A percentile compares a stretch with the other conserved stretches of the same genome.
phyloP scores from a whole-genome alignment of 495 filamentous ascomycete genomes.

The Aspergillus mulundensis region DNA sequence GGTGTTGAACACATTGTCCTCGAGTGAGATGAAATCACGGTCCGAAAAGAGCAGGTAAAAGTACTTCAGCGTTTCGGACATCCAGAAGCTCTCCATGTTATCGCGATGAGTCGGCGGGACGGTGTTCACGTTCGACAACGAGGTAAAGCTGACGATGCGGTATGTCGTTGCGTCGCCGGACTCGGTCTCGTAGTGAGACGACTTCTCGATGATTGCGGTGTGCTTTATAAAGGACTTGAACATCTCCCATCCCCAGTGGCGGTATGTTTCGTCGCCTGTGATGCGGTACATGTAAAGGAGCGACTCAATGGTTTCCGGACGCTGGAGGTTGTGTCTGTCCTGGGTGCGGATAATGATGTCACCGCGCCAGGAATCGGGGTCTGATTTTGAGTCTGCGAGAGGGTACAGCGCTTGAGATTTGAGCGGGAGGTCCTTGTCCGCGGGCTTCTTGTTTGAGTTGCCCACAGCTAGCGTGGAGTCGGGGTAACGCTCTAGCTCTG shows the following conservation, averaged over 20 bases:
- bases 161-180: constrained; percentile 6
- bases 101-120: constrained; percentile 62
- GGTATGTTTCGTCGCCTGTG: constrained; percentile 85
- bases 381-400: constrained; percentile 2
- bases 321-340: constrained; percentile 90
- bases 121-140: constrained; percentile 67
- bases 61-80: constrained; percentile 97
- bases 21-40: constrained; percentile 75
- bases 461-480: constrained; percentile 24
- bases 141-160: constrained; percentile 65
- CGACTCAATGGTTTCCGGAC: constrained; percentile 91
- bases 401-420: constrained; percentile 33
- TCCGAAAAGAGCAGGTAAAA: constrained; percentile 93
- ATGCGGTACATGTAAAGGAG: constrained; percentile 99
- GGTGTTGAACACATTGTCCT: constrained; percentile 88
- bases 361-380: constrained; percentile 50
- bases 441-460: constrained; percentile 10
- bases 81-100: constrained; percentile 96
- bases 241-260: constrained; percentile 98
- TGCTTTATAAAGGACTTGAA: constrained; percentile 88
- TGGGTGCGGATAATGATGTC: constrained; percentile 72
- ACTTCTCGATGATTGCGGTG: constrained; percentile 61
- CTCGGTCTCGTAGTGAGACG: constrained; percentile 13
- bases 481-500: constrained; percentile 40
- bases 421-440: constrained; percentile 20